These are phyloP conservation scores for Fusarium armeniacum DNA, from an alignment of 2,329 filamentous ascomycete species.

Conservation along the genomic window DNA sequence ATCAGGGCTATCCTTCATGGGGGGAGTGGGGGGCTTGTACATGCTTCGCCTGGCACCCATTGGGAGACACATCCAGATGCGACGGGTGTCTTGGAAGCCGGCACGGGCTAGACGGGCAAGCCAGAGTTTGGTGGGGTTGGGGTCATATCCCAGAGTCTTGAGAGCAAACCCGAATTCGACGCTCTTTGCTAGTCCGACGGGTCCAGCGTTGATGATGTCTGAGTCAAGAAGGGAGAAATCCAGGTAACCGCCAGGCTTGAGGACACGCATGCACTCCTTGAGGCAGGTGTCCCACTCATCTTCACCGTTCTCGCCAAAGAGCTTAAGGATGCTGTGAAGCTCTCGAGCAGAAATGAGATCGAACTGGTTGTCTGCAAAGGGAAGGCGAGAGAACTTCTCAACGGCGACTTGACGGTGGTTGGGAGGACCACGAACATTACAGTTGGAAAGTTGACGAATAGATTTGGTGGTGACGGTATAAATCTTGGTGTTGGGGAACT, in stretches of 20 bases:
- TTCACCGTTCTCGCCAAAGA: constrained; percentile 73
- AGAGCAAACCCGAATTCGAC: constrained; percentile 95
- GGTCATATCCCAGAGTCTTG: constrained; percentile 90
- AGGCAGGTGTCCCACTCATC: constrained; percentile 93
- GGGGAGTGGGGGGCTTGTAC: constrained; percentile 51
- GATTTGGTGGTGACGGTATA: constrained; percentile 87
- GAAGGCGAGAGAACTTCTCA: constrained; percentile 81
- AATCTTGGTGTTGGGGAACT: constrained; percentile 87
- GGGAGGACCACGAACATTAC: constrained; percentile 82
- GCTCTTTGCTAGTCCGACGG: constrained; percentile 82
- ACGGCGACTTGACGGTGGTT: constrained; percentile 91
- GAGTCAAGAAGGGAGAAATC: constrained; percentile 93
- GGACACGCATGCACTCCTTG: constrained; percentile 86
- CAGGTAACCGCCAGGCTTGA: constrained; percentile 93
- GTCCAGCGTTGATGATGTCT: constrained; percentile 87
- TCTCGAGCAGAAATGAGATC: constrained; percentile 92
- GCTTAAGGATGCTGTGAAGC: constrained; percentile 86
- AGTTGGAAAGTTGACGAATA: constrained; percentile 77
- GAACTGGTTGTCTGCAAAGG: constrained; percentile 88
- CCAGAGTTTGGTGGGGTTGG: constrained; percentile 85
- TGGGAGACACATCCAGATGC: constrained; percentile 90
- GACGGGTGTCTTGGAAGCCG: constrained; percentile 84
- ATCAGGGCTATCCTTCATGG: constrained; percentile 55
- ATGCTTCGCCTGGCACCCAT: constrained; percentile 70
- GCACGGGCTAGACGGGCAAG: constrained; percentile 78